A percentile compares a stretch with the other conserved stretches of the same genome.
phyloP scores from a whole-genome alignment of 208 protist species.

The Trypanosoma melophagium region DNA sequence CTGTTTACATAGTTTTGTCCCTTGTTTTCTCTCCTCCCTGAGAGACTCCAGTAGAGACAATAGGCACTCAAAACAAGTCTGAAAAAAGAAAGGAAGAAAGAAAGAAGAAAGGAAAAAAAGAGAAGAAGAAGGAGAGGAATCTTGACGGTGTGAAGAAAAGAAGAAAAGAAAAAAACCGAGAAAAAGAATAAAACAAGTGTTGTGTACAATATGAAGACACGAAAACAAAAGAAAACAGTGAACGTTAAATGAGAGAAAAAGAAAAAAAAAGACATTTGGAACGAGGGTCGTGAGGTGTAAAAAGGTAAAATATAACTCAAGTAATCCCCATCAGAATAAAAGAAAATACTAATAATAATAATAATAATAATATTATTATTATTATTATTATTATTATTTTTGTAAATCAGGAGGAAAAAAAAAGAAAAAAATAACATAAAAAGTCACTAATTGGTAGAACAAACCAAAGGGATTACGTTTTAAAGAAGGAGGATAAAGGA shows the following conservation, averaged over 20 bases:
- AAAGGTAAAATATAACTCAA: no score
- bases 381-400: no score
- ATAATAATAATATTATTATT: no score
- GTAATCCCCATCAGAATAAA: no score
- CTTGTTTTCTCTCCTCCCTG: background rate
- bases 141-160: background rate
- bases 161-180: background rate
- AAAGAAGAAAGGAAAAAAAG: background rate
- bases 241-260: background rate
- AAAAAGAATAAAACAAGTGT: background rate
- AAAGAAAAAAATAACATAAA: slow-evolving; percentile 2
- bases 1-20: background rate
- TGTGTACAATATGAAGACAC: no score
- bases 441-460: no score
- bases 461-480: slow-evolving; percentile 1
- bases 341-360: no score
- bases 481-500: slow-evolving; percentile 8
- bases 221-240: no score
- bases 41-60: background rate
- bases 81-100: background rate
- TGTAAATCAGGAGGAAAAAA: no score
- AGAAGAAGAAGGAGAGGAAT: no score
- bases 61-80: background rate
- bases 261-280: no score
- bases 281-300: no score